Evolutionary conservation across 2,329 filamentous ascomycete genomes (phyloP).

Genomic region (Dothidotthia symphoricarpi): DNA sequence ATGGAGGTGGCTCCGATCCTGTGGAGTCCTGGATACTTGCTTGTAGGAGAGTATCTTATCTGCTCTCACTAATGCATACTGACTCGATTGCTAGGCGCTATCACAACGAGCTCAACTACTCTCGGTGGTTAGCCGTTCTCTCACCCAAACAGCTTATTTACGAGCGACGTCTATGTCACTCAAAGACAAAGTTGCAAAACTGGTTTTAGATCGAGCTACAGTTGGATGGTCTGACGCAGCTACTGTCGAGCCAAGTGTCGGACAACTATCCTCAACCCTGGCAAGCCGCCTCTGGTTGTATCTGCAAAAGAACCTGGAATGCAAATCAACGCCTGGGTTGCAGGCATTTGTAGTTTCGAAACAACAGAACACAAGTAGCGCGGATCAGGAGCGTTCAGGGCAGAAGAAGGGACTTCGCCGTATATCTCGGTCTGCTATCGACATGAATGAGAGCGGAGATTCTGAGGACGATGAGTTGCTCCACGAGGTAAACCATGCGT

Average conservation of each 20-base stretch:
- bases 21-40: conserved; percentile 42
- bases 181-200: conserved; percentile 13
- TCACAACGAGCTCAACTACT: conserved; percentile 37
- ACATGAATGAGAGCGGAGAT: too few species aligned
- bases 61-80: background rate
- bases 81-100: conserved; percentile 23
- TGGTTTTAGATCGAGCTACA: background rate
- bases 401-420: too few species aligned
- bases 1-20: conserved; percentile 41
- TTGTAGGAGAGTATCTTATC: conserved; percentile 17
- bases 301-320: conserved; percentile 10
- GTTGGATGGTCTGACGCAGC: too few species aligned
- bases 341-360: conserved; percentile 9
- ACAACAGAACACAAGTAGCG: too few species aligned
- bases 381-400: too few species aligned
- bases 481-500: too few species aligned
- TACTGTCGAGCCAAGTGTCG: too few species aligned
- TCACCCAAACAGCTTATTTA: conserved; percentile 13
- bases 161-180: conserved; percentile 15
- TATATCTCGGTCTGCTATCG: too few species aligned
- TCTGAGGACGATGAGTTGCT: too few species aligned
- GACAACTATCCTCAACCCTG: background rate
- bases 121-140: conserved; percentile 42
- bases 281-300: conserved; percentile 15
- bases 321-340: conserved; percentile 6